These are phyloP conservation scores for Rhodotorula diobovata DNA, from an alignment of 768 basidiomycete species.

Conservation along the genomic window DNA sequence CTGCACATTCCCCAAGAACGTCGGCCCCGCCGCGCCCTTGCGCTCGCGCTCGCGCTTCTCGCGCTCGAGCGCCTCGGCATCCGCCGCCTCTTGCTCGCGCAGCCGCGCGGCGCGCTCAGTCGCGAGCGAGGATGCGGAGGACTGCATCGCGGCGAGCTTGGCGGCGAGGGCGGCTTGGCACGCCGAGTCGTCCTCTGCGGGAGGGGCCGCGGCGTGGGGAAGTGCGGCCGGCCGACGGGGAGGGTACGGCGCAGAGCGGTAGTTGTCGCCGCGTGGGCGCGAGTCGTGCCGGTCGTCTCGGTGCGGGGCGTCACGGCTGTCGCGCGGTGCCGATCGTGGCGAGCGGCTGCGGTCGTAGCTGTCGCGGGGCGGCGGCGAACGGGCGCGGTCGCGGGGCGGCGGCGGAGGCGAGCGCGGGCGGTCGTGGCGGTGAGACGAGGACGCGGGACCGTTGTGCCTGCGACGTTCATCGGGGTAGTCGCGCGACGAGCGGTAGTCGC, in stretches of 20 bases:
- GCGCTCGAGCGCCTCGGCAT: conserved; percentile 61
- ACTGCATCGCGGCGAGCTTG: conserved; percentile 83
- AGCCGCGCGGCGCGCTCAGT: conserved; percentile 69
- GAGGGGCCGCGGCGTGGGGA: conserved; percentile 22
- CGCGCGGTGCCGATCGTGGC: background rate
- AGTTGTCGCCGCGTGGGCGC: background rate
- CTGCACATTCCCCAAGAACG: conserved; percentile 75
- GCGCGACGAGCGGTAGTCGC: conserved; percentile 47
- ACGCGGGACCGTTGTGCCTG: conserved; percentile 42
- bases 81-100: conserved; percentile 63
- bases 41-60: conserved; percentile 67
- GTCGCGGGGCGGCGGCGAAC: background rate
- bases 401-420: background rate
- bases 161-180: conserved; percentile 63
- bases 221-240: background rate
- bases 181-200: conserved; percentile 20
- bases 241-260: background rate
- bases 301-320: conserved; percentile 10
- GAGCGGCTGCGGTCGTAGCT: conserved; percentile 1
- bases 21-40: conserved; percentile 55
- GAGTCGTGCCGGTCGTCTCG: conserved; percentile 46
- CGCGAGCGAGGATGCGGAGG: conserved; percentile 64
- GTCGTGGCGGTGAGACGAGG: background rate
- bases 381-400: background rate
- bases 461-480: conserved; percentile 48